Evolutionary conservation across 345 rosid species (phyloP).

Genomic region (Lepidium africanum): DNA sequence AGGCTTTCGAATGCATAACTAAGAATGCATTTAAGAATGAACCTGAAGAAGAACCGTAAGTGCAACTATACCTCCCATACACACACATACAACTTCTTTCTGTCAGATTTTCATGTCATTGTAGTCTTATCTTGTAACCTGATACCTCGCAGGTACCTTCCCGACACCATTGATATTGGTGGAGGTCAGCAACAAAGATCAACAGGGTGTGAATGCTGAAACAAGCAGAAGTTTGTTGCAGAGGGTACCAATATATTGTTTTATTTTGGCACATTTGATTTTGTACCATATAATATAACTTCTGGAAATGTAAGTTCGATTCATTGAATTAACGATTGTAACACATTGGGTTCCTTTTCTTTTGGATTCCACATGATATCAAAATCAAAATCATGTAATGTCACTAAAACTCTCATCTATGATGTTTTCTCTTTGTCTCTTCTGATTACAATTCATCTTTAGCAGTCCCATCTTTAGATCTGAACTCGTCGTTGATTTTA

Average conservation of each 20-base stretch:
- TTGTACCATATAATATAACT: slow-evolving; percentile 10
- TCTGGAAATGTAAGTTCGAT: neutral
- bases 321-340: neutral
- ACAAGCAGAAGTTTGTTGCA: neutral
- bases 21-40: slow-evolving; percentile 85
- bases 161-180: slow-evolving; percentile 63
- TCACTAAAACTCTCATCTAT: neutral
- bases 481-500: slow-evolving; percentile 18
- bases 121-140: neutral
- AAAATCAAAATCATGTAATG: slow-evolving; percentile 11
- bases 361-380: neutral
- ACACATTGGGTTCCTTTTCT: neutral
- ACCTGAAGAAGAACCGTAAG: slow-evolving; percentile 86
- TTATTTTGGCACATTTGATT: slow-evolving; percentile 5
- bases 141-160: slow-evolving; percentile 44
- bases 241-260: neutral
- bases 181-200: slow-evolving; percentile 59
- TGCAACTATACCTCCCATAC: neutral
- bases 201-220: slow-evolving; percentile 67
- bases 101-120: neutral
- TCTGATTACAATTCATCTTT: slow-evolving; percentile 21
- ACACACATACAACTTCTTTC: neutral
- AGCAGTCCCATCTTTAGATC: neutral
- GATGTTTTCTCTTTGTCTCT: neutral
- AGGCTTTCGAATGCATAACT: slow-evolving; percentile 75